Evolutionary conservation across 1,139 yeast species (phyloP).

Genomic region (Spencermartinsiella ligniputridi): DNA sequence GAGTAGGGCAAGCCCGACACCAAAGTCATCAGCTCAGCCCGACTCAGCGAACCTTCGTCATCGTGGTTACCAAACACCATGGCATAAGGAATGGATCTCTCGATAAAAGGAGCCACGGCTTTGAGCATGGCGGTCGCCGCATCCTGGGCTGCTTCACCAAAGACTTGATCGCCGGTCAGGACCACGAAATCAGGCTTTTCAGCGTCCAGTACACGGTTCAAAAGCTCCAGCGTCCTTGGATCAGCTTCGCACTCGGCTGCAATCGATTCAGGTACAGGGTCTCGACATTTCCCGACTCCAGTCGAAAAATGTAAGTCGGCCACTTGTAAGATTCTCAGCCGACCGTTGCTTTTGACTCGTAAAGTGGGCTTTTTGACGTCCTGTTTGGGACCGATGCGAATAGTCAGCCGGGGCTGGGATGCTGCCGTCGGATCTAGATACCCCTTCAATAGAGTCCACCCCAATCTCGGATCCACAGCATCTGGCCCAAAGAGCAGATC

Average conservation of each 20-base stretch:
- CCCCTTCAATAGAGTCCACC: slow-evolving; percentile 51
- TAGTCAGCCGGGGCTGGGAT: slow-evolving; percentile 34
- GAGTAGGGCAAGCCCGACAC: slow-evolving; percentile 62
- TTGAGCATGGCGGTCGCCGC: slow-evolving; percentile 73
- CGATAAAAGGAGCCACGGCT: slow-evolving; percentile 66
- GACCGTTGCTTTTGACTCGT: slow-evolving; percentile 39
- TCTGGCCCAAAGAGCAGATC: slow-evolving; percentile 69
- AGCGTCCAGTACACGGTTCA: slow-evolving; percentile 57
- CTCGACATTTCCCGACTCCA: slow-evolving; percentile 69
- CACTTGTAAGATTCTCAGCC: slow-evolving; percentile 73
- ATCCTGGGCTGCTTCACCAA: slow-evolving; percentile 68
- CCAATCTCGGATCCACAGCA: slow-evolving; percentile 71
- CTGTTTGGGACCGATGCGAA: slow-evolving; percentile 35
- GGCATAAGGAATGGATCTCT: slow-evolving; percentile 71
- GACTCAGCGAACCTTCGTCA: slow-evolving; percentile 68
- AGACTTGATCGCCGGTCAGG: slow-evolving; percentile 80
- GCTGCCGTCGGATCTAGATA: slow-evolving; percentile 25
- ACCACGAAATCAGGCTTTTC: slow-evolving; percentile 82
- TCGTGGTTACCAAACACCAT: slow-evolving; percentile 79
- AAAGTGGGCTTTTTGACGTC: slow-evolving; percentile 33
- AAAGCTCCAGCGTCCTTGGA: slow-evolving; percentile 55
- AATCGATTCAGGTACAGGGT: slow-evolving; percentile 48
- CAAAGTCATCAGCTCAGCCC: slow-evolving; percentile 57
- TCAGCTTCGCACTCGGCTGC: slow-evolving; percentile 64
- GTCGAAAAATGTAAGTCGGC: slow-evolving; percentile 86